These are phyloP conservation scores for Citrus australasica DNA, from an alignment of 345 rosid genomes.

Conservation along the genomic window DNA sequence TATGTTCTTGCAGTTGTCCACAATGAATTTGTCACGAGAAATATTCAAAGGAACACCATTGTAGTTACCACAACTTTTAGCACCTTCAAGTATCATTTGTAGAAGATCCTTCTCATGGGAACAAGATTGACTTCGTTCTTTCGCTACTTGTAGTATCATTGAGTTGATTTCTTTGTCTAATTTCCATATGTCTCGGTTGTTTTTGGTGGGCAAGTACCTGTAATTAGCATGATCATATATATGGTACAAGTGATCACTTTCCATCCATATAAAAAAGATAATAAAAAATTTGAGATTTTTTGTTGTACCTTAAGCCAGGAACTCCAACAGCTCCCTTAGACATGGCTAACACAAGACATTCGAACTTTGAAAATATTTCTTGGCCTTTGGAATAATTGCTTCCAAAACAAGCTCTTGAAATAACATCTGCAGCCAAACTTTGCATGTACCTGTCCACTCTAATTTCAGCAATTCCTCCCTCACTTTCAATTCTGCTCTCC, in stretches of 20 bases:
- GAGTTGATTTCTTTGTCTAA: conserved; percentile 32
- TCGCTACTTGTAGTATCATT: conserved; percentile 28
- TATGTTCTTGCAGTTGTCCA: conserved; percentile 56
- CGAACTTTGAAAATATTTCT: conserved; percentile 39
- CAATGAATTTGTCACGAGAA: conserved; percentile 31
- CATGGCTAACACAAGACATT: conserved; percentile 34
- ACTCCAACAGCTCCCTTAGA: conserved; percentile 24
- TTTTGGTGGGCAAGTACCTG: conserved; percentile 31
- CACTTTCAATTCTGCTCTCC: conserved; percentile 23
- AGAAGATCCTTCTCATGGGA: conserved; percentile 38
- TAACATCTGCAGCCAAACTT: conserved; percentile 46
- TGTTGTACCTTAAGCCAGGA: conserved; percentile 30
- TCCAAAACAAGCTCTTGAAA: conserved; percentile 51
- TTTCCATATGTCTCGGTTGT: conserved; percentile 38
- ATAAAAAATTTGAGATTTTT: not conserved
- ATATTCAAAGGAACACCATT: conserved; percentile 10
- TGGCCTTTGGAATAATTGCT: conserved; percentile 45
- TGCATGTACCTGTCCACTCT: conserved; percentile 28
- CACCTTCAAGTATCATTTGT: conserved; percentile 38
- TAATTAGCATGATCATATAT: not conserved
- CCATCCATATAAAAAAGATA: too few species aligned
- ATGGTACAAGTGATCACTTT: not conserved
- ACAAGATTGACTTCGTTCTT: conserved; percentile 3
- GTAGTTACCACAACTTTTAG: conserved; percentile 11
- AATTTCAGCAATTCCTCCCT: conserved; percentile 20